Evolutionary conservation across 2,329 filamentous ascomycete species (phyloP).

Genomic region (Leptographium lundbergii): DNA sequence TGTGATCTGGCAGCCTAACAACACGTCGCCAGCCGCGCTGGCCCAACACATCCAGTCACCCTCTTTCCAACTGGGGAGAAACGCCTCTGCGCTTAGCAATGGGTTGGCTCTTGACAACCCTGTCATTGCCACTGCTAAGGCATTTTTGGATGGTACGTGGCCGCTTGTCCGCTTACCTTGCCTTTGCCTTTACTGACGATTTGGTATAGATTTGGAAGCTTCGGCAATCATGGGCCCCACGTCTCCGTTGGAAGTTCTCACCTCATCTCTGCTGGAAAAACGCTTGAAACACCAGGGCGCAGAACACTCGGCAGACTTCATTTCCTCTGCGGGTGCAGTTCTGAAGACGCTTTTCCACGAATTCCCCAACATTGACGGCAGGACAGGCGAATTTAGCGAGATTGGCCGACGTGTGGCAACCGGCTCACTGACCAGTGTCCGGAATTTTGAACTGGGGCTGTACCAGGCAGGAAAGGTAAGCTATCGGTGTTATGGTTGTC

Average conservation of each 20-base stretch:
- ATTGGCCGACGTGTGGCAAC: conserved; percentile 23
- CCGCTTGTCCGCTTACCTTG: not conserved
- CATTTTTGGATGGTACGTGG: conserved; percentile 38
- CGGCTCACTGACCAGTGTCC: conserved; percentile 26
- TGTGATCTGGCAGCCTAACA: conserved; percentile 35
- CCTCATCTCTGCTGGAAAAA: conserved; percentile 28
- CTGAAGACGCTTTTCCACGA: conserved; percentile 22
- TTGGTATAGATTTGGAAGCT: conserved; percentile 32
- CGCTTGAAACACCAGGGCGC: conserved; percentile 24
- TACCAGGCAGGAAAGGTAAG: conserved; percentile 38
- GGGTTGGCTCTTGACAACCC: conserved; percentile 18
- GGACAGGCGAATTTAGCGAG: conserved; percentile 17
- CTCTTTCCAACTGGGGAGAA: conserved; percentile 8
- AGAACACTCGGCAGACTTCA: conserved; percentile 20
- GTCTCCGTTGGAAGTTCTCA: conserved; percentile 21
- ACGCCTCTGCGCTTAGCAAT: conserved; percentile 17
- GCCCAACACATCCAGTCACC: conserved; percentile 16
- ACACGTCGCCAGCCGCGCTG: conserved; percentile 19
- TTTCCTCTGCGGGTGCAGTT: conserved; percentile 23
- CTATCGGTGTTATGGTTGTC: not conserved
- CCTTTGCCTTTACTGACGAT: not conserved
- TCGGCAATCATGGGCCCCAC: conserved; percentile 22
- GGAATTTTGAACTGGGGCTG: conserved; percentile 38
- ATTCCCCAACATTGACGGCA: conserved; percentile 17
- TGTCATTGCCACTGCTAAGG: conserved; percentile 27